Percentiles rank a stretch among this genome's conserved stretches.
Conservation (phyloP, 2,329 filamentous ascomycete species). For the Thielaviopsis punctulata region DNA sequence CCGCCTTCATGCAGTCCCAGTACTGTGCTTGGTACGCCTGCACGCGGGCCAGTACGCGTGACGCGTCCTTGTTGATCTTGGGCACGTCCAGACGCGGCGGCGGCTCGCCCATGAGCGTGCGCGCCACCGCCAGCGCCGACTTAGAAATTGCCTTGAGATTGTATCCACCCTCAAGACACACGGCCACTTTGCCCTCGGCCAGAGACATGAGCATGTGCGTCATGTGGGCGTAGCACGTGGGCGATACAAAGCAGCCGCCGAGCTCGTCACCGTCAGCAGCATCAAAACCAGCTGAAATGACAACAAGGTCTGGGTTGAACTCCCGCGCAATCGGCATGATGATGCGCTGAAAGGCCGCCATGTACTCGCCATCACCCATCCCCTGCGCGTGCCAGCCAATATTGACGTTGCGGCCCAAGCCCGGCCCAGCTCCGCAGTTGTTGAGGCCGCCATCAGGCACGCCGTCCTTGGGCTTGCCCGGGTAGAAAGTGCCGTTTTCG, state of each 20-base stretch:
- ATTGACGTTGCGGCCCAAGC: slow-evolving; percentile 46
- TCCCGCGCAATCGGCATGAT: slow-evolving; percentile 93
- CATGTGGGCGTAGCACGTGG: slow-evolving; percentile 91
- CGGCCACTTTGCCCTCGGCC: slow-evolving; percentile 73
- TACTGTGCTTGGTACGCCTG: slow-evolving; percentile 48
- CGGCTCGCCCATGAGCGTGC: slow-evolving; percentile 88
- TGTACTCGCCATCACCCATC: slow-evolving; percentile 94
- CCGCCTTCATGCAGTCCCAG: slow-evolving; percentile 77
- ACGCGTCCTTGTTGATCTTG: slow-evolving; percentile 39
- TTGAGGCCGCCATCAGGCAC: slow-evolving; percentile 44
- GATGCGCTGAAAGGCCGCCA: slow-evolving; percentile 88
- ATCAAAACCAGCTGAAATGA: slow-evolving; percentile 91
- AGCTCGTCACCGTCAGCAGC: slow-evolving; percentile 86
- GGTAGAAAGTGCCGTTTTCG: slow-evolving; percentile 70
- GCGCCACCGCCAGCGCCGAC: slow-evolving; percentile 79
- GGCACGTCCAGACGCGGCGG: slow-evolving; percentile 45
- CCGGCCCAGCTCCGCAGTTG: slow-evolving; percentile 37
- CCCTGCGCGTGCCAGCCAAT: slow-evolving; percentile 51
- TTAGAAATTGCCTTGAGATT: slow-evolving; percentile 84
- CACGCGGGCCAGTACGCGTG: slow-evolving; percentile 38
- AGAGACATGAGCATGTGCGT: slow-evolving; percentile 98
- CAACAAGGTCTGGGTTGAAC: slow-evolving; percentile 85
- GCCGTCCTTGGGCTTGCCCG: slow-evolving; percentile 42
- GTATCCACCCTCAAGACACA: slow-evolving; percentile 91
- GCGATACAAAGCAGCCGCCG: slow-evolving; percentile 82